Conservation (phyloP, 306 rosid species). For the Quercus engelmannii region DNA sequence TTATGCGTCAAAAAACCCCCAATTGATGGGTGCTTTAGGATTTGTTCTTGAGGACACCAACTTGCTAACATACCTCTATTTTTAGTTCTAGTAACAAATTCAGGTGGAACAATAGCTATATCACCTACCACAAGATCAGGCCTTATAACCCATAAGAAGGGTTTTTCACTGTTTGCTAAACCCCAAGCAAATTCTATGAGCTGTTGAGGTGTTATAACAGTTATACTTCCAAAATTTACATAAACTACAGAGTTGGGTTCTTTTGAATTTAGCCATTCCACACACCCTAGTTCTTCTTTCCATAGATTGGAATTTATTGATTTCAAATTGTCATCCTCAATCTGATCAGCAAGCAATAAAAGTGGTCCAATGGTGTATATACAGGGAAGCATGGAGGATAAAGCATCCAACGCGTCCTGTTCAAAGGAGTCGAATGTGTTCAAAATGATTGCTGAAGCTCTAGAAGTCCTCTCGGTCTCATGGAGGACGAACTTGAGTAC, state of each 20-base stretch:
- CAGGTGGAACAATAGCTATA: slow-evolving; percentile 4
- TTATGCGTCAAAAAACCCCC: too few relatives aligned
- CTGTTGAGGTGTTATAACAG: slow-evolving; percentile 5
- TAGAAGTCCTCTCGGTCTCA: background rate
- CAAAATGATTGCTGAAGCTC: slow-evolving; percentile 4
- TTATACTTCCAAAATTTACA: slow-evolving; percentile 12
- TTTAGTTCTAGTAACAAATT: too few relatives aligned
- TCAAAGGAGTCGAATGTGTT: slow-evolving; percentile 1
- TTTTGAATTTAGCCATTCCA: slow-evolving; percentile 18
- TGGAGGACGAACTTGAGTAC: background rate
- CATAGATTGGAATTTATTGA: slow-evolving; percentile 6
- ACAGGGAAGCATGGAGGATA: too few relatives aligned
- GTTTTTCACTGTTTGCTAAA: slow-evolving; percentile 11
- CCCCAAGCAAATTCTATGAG: slow-evolving; percentile 32
- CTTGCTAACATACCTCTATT: too few relatives aligned
- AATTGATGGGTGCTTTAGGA: too few relatives aligned
- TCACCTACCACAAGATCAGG: slow-evolving; percentile 17
- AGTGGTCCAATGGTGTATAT: too few relatives aligned
- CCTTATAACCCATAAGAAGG: slow-evolving; percentile 28
- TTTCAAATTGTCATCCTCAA: background rate
- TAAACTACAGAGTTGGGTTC: slow-evolving; percentile 15
- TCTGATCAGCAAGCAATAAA: background rate
- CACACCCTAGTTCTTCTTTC: slow-evolving; percentile 7
- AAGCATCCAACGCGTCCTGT: too few relatives aligned
- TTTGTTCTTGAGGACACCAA: too few relatives aligned